These are phyloP conservation scores for Xerocomellus amylosporus DNA, from an alignment of 768 basidiomycete species.

Conservation along the genomic window DNA sequence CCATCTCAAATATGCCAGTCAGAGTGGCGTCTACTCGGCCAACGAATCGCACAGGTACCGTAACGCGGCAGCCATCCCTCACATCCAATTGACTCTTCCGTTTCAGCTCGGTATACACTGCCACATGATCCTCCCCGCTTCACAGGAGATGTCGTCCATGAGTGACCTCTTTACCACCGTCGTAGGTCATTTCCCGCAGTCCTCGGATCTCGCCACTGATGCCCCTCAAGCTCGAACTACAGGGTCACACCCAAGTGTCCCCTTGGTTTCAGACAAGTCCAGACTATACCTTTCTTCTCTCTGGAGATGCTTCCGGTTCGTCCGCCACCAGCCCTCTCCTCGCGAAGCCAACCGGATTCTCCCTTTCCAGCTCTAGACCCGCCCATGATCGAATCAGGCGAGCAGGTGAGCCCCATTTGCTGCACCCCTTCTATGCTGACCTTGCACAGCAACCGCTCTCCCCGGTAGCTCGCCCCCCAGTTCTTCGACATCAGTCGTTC, in stretches of 20 bases:
- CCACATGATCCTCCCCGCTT: constrained; percentile 53
- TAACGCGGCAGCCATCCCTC: no score
- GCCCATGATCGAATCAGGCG: neutral
- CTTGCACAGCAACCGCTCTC: neutral
- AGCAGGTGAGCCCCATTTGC: constrained; percentile 11
- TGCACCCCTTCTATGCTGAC: constrained; percentile 10
- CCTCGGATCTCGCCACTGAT: constrained; percentile 1
- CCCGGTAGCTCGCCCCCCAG: constrained; percentile 15
- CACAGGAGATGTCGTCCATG: constrained; percentile 45
- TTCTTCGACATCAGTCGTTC: constrained; percentile 30
- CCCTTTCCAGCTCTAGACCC: constrained; percentile 14
- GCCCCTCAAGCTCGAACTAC: constrained; percentile 21
- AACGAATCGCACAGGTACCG: constrained; percentile 45
- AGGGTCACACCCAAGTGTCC: constrained; percentile 19
- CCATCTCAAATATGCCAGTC: constrained; percentile 33
- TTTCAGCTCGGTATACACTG: constrained; percentile 52
- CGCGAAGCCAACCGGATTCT: neutral
- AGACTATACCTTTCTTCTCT: constrained; percentile 42
- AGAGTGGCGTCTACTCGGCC: constrained; percentile 42
- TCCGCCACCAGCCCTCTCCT: constrained; percentile 5
- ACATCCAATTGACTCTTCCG: constrained; percentile 20
- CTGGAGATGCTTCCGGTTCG: constrained; percentile 33
- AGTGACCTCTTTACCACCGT: constrained; percentile 48
- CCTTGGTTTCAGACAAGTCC: constrained; percentile 44
- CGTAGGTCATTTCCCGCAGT: constrained; percentile 25